Evolutionary conservation across 768 basidiomycete species (phyloP).

Genomic region (Hypholoma fasciculare): DNA sequence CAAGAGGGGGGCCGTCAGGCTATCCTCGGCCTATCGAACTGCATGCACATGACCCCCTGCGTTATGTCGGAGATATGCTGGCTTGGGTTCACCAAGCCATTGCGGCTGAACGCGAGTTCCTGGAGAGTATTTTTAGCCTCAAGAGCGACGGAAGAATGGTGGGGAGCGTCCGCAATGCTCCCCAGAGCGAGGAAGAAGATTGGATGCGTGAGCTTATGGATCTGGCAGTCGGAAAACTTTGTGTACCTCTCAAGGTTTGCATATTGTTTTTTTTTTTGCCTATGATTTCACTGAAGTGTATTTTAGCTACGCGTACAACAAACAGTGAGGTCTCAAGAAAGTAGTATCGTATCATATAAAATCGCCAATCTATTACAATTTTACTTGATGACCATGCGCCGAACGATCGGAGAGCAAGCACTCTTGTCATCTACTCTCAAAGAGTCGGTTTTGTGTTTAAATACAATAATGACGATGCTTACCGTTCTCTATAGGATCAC

Average conservation of each 20-base stretch:
- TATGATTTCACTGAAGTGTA: too few relatives aligned
- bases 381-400: slow-evolving; percentile 88
- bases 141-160: slow-evolving; percentile 72
- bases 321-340: slow-evolving; percentile 91
- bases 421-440: slow-evolving; percentile 72
- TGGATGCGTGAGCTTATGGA: slow-evolving; percentile 84
- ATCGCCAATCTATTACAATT: slow-evolving; percentile 95
- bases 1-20: slow-evolving; percentile 83
- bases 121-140: slow-evolving; percentile 83
- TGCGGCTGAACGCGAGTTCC: slow-evolving; percentile 92
- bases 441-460: slow-evolving; percentile 55
- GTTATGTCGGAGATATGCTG: slow-evolving; percentile 98
- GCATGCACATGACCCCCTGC: slow-evolving; percentile 95
- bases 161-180: slow-evolving; percentile 61
- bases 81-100: slow-evolving; percentile 98
- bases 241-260: slow-evolving; percentile 83
- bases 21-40: slow-evolving; percentile 93
- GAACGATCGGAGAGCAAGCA: slow-evolving; percentile 87
- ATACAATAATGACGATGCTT: neutral
- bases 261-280: neutral
- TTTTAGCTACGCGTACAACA: slow-evolving; percentile 84
- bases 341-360: slow-evolving; percentile 88
- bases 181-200: slow-evolving; percentile 65
- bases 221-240: slow-evolving; percentile 76
- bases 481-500: slow-evolving; percentile 58